Conservation (phyloP, 306 rosid species). For the Spatholobus suberectus region DNA sequence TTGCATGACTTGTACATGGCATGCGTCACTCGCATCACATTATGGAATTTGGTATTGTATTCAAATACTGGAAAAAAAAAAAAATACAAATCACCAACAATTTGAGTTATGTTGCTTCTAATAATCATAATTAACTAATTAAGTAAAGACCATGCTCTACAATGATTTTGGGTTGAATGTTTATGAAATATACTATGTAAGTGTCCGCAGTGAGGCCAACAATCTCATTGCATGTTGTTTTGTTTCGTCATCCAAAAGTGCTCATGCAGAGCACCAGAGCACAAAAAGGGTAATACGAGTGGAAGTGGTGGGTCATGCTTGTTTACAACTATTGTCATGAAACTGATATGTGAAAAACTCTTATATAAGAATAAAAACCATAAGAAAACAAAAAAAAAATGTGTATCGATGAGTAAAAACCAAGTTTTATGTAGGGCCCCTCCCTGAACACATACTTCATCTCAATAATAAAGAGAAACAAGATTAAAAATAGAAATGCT, state of each 20-base stretch:
- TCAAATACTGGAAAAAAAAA: constrained; percentile 58
- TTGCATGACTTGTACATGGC: constrained; percentile 81
- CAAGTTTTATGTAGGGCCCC: constrained; percentile 26
- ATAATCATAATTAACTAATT: constrained; percentile 25
- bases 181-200: neutral
- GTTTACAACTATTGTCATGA: constrained; percentile 34
- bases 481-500: constrained; percentile 1
- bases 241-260: constrained; percentile 21
- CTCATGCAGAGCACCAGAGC: constrained; percentile 34
- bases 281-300: constrained; percentile 5
- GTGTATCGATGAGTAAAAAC: neutral
- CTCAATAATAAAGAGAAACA: neutral
- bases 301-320: constrained; percentile 52
- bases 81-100: neutral
- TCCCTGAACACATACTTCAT: neutral
- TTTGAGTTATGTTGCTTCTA: neutral
- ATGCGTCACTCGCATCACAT: constrained; percentile 85
- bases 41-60: constrained; percentile 75
- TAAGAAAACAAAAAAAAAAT: neutral
- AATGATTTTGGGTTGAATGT: constrained; percentile 24
- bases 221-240: constrained; percentile 37
- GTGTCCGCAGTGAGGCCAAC: constrained; percentile 11
- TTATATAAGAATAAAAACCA: neutral
- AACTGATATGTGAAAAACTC: constrained; percentile 11
- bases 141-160: constrained; percentile 6